phyloP scores from a whole-genome alignment of 768 basidiomycete species.

The Phlebiopsis flavidoalba region DNA sequence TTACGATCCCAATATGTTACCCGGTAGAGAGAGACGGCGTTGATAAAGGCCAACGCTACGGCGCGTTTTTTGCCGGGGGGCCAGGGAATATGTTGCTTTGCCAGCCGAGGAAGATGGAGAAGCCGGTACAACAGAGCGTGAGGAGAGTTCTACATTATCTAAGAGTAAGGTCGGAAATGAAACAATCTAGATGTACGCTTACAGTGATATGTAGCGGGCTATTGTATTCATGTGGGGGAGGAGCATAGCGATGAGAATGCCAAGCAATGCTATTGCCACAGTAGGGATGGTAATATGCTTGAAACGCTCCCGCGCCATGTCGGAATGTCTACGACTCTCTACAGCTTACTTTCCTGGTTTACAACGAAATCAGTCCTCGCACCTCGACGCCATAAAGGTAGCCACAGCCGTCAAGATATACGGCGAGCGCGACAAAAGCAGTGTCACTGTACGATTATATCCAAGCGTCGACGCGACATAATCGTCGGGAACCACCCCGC shows the following conservation, averaged over 20 bases:
- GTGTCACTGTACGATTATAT: conserved; percentile 51
- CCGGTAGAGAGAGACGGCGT: conserved; percentile 75
- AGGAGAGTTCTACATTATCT: conserved; percentile 65
- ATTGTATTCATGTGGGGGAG: conserved; percentile 60
- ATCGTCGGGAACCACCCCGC: conserved; percentile 80
- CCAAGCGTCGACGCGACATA: conserved; percentile 62
- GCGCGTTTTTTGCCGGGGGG: conserved; percentile 84
- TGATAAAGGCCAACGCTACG: conserved; percentile 76
- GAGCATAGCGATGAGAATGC: conserved; percentile 60
- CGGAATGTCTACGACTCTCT: conserved; percentile 53
- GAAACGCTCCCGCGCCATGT: conserved; percentile 68
- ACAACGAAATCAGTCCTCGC: no score
- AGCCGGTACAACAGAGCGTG: conserved; percentile 69
- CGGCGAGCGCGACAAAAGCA: conserved; percentile 74
- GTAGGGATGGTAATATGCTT: conserved; percentile 52
- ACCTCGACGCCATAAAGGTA: conserved; percentile 47
- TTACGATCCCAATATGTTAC: conserved; percentile 73
- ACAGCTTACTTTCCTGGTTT: no score
- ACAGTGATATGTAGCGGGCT: conserved; percentile 30
- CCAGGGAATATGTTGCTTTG: conserved; percentile 58
- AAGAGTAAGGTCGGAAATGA: not conserved
- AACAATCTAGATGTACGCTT: not conserved
- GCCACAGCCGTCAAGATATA: conserved; percentile 57
- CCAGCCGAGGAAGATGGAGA: conserved; percentile 57
- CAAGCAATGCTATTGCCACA: conserved; percentile 57